phyloP scores from a whole-genome alignment of 1,284 basidiomycete species.

The Ceratobasidium papillatum region DNA sequence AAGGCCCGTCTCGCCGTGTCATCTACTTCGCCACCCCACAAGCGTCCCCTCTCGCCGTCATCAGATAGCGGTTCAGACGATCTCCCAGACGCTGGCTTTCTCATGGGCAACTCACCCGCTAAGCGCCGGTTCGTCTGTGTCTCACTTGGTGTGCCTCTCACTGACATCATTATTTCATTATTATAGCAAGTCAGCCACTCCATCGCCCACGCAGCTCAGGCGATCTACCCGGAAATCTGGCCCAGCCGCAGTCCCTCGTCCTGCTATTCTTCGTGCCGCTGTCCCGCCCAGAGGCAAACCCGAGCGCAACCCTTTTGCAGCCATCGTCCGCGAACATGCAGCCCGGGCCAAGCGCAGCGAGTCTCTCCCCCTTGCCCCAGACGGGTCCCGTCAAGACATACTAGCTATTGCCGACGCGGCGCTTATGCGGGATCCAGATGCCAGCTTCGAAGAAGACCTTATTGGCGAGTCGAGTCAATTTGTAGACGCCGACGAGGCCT shows the following conservation, averaged over 20 bases:
- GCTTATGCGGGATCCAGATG: slow-evolving; percentile 29
- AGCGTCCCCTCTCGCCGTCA: slow-evolving; percentile 9
- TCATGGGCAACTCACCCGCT: slow-evolving; percentile 23
- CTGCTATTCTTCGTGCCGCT: not conserved
- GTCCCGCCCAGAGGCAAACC: slow-evolving; percentile 1
- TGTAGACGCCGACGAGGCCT: slow-evolving; percentile 3
- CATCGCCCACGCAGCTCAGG: not conserved
- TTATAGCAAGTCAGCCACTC: slow-evolving; percentile 20
- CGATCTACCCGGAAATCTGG: slow-evolving; percentile 12
- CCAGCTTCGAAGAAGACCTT: slow-evolving; percentile 6
- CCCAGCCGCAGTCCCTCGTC: not conserved
- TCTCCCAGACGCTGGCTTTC: slow-evolving; percentile 25
- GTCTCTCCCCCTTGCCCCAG: slow-evolving; percentile 24
- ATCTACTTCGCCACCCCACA: slow-evolving; percentile 15
- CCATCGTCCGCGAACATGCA: slow-evolving; percentile 1
- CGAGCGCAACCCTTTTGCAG: slow-evolving; percentile 12
- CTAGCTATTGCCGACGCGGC: slow-evolving; percentile 23
- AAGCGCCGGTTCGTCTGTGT: slow-evolving; percentile 31
- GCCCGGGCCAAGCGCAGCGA: slow-evolving; percentile 17
- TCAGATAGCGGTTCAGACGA: slow-evolving; percentile 23
- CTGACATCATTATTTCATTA: not conserved
- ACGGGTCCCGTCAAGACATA: slow-evolving; percentile 12
- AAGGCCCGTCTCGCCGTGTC: slow-evolving; percentile 4
- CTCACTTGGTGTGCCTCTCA: not conserved
- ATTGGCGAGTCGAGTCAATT: not conserved